Conservation (phyloP, 2,329 filamentous ascomycete species). For the Claviceps fusiformis region DNA sequence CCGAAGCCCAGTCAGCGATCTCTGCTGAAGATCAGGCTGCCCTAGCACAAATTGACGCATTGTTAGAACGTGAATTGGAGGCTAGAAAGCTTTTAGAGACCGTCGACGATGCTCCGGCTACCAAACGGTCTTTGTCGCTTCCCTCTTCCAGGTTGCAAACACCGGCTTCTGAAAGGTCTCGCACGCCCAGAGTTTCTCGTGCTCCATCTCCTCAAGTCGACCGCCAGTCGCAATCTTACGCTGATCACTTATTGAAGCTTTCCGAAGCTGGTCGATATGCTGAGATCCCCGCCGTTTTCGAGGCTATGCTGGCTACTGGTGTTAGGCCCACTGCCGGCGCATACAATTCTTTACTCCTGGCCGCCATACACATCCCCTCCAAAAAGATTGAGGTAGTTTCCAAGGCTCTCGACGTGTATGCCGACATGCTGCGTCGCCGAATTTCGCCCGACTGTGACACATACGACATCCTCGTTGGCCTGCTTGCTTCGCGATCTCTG, state of each 20-base stretch:
- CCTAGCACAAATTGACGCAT: conserved; percentile 73
- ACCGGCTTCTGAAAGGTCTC: conserved; percentile 26
- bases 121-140: conserved; percentile 24
- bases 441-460: conserved; percentile 73
- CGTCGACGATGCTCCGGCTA: conserved; percentile 26
- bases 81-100: conserved; percentile 32
- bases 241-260: conserved; percentile 64
- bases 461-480: conserved; percentile 73
- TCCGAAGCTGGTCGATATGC: conserved; percentile 60
- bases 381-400: conserved; percentile 74
- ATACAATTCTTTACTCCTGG: conserved; percentile 83
- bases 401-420: conserved; percentile 88
- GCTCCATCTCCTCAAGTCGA: conserved; percentile 49
- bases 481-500: conserved; percentile 68
- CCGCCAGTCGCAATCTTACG: conserved; percentile 55
- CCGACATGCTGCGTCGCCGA: conserved; percentile 83
- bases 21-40: conserved; percentile 40
- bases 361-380: conserved; percentile 68
- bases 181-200: conserved; percentile 34
- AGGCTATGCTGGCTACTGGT: conserved; percentile 73
- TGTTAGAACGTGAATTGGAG: conserved; percentile 66
- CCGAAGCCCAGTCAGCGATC: conserved; percentile 24
- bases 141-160: conserved; percentile 27
- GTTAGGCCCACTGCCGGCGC: conserved; percentile 68
- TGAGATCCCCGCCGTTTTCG: conserved; percentile 83